Base-by-base conservation (phyloP, 345 rosid genomes). In the Litchi chinensis region DNA sequence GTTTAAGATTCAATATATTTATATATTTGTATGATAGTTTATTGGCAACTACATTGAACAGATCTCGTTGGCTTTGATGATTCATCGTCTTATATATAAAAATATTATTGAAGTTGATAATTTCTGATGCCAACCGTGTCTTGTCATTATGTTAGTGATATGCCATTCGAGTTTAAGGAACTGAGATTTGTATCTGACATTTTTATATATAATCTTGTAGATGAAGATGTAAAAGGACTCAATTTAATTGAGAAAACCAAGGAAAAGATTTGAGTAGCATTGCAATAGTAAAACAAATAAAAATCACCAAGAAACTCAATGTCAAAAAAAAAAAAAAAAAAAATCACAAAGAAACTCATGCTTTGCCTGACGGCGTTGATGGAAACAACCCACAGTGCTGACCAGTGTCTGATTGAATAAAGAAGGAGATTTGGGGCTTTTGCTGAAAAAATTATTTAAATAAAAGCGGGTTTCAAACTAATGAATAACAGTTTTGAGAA, bases 381-480 rank as follows among this genome's bases (percentile, higher is more conserved):
- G 89, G 37, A 32, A 32, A 32, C 37, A 32, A 32, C 4, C 37
- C 37, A 32, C 2, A 32, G 37, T 32, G 37, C 37, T 32, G 37
- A 32, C 37, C 86, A 74, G 72, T 92, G 83, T 86, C 89, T 12
- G 90, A 89, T 67, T 73, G 90, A 83, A 92, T 87, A 0, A 87
- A 89, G 86, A 93, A 92, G 70, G 94, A 91, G 87, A 79, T 88
- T 46, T 28, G 90, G 91, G 54, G 93, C 95, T 66, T 83, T 90
- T 62, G 77, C 85, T 77, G 88, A 89, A 3, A 72, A 86, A 12
- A 73, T 89, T 66, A 81, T 67, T 26, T 26, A 26, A 26, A 26
- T 0, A 26, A 26, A 26, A 26, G 28, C 0, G 28, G 28, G 28
- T 26, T 26, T 26, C 28, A 26, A 8, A 32, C 70, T 76, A 56